phyloP scores from a whole-genome alignment of 176 grass and related monocot species.

The Luzula sylvatica region DNA sequence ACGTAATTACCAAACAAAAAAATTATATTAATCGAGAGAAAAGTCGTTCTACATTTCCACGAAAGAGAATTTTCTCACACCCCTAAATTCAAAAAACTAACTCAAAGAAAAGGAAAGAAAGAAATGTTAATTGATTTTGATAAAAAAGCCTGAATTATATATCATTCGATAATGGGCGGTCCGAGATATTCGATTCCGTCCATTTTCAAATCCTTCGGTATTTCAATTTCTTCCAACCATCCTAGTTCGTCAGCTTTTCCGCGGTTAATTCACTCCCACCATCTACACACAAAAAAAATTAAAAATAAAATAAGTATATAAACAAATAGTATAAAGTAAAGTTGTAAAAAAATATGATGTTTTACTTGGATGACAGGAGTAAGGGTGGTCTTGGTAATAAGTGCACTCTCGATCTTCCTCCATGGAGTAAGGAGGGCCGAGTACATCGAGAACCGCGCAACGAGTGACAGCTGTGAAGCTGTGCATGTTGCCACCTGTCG shows the following conservation, averaged over 20 bases:
- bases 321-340: no score
- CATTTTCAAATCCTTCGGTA: conserved; percentile 56
- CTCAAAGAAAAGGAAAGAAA: background rate
- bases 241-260: conserved; percentile 21
- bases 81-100: conserved; percentile 10
- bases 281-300: conserved; percentile 2
- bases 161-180: conserved; percentile 46
- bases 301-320: no score
- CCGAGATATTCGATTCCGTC: conserved; percentile 38
- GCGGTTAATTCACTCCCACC: background rate
- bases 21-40: conserved; percentile 5
- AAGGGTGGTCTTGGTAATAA: conserved; percentile 46
- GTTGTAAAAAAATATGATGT: background rate
- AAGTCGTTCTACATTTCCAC: conserved; percentile 11
- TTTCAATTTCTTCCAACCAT: conserved; percentile 61
- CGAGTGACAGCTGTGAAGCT: conserved; percentile 40
- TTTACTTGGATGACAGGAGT: conserved; percentile 37
- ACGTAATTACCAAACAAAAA: background rate
- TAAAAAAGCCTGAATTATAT: background rate
- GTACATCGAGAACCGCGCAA: conserved; percentile 61
- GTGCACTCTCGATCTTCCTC: conserved; percentile 77
- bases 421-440: conserved; percentile 65
- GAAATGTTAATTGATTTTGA: background rate
- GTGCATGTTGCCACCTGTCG: conserved; percentile 80
- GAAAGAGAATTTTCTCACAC: background rate